Evolutionary conservation across 83 land plant genomes (phyloP), one percentile per base, ranked within the genome.

Genomic region (Isoetes engelmannii): DNA sequence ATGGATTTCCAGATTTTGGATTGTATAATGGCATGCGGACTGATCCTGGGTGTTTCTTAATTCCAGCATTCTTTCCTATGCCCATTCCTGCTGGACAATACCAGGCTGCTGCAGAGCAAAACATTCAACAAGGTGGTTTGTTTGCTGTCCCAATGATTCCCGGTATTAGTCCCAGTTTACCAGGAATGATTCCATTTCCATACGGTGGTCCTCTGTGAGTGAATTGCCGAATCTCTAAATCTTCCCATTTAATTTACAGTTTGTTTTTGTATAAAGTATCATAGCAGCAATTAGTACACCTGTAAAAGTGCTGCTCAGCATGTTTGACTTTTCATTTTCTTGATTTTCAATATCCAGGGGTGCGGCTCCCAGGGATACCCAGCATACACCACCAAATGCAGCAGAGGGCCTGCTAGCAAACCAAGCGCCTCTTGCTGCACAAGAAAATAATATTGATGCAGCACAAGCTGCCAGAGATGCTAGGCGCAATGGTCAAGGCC

Each of bases 111-210:
- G n/a, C n/a, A n/a, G 70, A 68, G 19, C 70, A 68, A 68, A 4
- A 5, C 5, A 6, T 42, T 46, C 72, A 44, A 5, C 72, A 64
- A 19, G 74, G 74, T 47, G 74, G 74, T 5, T 63, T 72, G 4
- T 72, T 72, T 63, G 74, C 74, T 45, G 74, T 72, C 50, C 74
- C 74, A 4, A 48, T 63, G 57, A 45, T 72, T 41, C 72, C 72
- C 9, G 20, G 57, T 10, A 13, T 58, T 9, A 70, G 73, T 9
- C 65, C 74, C 43, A 37, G 45, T 44, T 48, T 21, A 7, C 21
- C 49, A 17, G 68, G 68, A 5, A 55, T 61, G 7, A 63, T 72
- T 63, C 74, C 74, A 15, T n/a, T 72, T 47, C 18, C 72, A 5
- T 62, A 58, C 72, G 50, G 42, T 15, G 17, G 47, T 18, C 74